Evolutionary conservation across 495 filamentous ascomycete genomes (phyloP), one percentile per base, ranked within the genome.

Genomic region (Pyrenula massariospora): DNA sequence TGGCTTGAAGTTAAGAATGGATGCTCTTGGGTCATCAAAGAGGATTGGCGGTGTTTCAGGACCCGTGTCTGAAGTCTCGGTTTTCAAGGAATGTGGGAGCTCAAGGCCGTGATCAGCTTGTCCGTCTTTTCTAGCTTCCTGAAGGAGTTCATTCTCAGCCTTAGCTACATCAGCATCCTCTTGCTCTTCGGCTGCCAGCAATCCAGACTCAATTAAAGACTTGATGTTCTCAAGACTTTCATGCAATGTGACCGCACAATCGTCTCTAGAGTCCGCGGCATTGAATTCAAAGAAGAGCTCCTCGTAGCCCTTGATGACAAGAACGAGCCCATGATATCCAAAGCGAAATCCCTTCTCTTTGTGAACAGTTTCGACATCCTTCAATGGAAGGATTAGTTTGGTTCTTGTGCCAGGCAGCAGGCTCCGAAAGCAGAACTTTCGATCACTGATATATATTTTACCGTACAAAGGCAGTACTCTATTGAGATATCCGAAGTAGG

Each of bases 271-370:
- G 55, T 89, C 91, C 2, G 79, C 68, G 12, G 83, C 74, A 57
- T 78, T 78, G 66, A 98, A 97, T 64, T 98, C 93, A 66, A 98
- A 97, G 68, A 98, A 97, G 1, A 98, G 70, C 65, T 98, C 94
- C 66, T 97, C 93, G 61, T 96, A 91, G 10, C 91, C 93, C 25
- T 87, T 83, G 54, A 98, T 91, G 3, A 94, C 86, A 21, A 98
- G 78, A 5, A 96, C 92, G 54, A 98, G 76, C 11, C 91, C 93
- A 3, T 89, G 88, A 59, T 95, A 96, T 3, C 90, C 89, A 66
- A 95, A 88, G 20, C 91, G 81, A 64, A 95, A 97, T 0, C 93
- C 94, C 64, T 91, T 95, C 70, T 96, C 92, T 64, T 95, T 96
- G 57, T 91, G 85, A 21, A 91, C 88, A 57, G 91, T 97, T 68